Base-by-base conservation (phyloP, 2,329 filamentous ascomycete genomes). In the Furcasterigmium furcatum region DNA sequence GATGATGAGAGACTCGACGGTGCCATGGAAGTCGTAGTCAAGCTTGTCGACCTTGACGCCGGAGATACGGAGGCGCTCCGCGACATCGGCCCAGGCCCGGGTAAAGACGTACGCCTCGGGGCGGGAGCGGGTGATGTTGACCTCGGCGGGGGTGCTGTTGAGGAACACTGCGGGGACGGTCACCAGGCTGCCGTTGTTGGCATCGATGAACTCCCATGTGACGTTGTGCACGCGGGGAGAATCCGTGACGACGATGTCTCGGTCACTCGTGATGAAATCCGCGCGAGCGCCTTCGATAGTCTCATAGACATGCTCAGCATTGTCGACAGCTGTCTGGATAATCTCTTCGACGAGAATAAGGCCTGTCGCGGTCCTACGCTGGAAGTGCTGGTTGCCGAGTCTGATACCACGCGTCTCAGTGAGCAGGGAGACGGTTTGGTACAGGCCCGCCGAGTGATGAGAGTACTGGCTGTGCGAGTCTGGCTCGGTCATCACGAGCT, bases 81-180 rank as follows among this genome's bases (percentile, higher is more conserved):
- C 59, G 1, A 63, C 38, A 10, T 59, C 59, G 0, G 46, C 38
- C 62, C 62, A 64, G 1, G 53, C 60, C 1, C 46, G 44, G 2
- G 61, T 58, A n/a, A 64, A 58, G 9, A 64, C 48, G 32, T 64
- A 64, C 0, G 59, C 55, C 24, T 62, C 57, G 0, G 62, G 61
- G 0, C 61, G 53, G n/a, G 55, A 32, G 1, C 61, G 59, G 1
- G 61, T 64, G 1, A 64, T 43, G 41, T 60, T 61, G 2, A 61
- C 59, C 0, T 47, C 46, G 0, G 52, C 50, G 0, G 57, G 59
- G 1, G 60, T 64, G 7, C 56, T 57, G 27, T 60, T 58, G 14
- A 54, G 49, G 29, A 64, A 64, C 2, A 42, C 44, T 3, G 63
- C 48, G 0, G 60, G 61, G 1, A 56, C 46, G 1, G 60, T 44